These are phyloP conservation scores for Cladosporium phlei DNA, from an alignment of 2,329 filamentous ascomycete species.

Conservation along the genomic window DNA sequence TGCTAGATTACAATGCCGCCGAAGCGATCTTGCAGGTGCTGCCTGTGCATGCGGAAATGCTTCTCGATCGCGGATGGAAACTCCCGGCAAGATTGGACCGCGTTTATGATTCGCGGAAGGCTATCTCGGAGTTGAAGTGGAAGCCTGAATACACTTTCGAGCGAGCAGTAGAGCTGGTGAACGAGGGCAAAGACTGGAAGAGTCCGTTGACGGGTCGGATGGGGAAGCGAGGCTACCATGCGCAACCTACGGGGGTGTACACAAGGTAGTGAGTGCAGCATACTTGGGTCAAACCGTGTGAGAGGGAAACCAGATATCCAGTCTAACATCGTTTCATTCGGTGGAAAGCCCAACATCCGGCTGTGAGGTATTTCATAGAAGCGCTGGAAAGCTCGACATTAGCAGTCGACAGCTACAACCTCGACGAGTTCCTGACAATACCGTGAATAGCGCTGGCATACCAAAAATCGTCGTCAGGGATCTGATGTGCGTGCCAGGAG, in stretches of 20 bases:
- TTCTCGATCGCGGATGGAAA: slow-evolving; percentile 17
- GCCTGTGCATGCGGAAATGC: slow-evolving; percentile 13
- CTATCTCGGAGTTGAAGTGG: slow-evolving; percentile 16
- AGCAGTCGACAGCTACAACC: too few species aligned
- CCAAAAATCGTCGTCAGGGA: too few species aligned
- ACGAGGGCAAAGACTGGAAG: slow-evolving; percentile 15
- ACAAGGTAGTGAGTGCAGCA: too few species aligned
- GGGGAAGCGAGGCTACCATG: slow-evolving; percentile 19
- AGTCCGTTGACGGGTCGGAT: slow-evolving; percentile 15
- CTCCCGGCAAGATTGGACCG: slow-evolving; percentile 16
- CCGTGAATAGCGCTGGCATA: too few species aligned
- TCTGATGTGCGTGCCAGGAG: too few species aligned
- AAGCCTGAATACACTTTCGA: slow-evolving; percentile 17
- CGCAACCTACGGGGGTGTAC: slow-evolving; percentile 17
- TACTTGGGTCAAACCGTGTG: too few species aligned
- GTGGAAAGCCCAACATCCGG: too few species aligned
- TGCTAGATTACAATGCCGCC: slow-evolving; percentile 7
- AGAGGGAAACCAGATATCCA: too few species aligned
- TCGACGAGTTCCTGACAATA: too few species aligned
- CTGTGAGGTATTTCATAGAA: too few species aligned
- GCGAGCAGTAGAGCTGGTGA: slow-evolving; percentile 15
- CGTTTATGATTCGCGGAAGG: slow-evolving; percentile 18
- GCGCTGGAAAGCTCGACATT: too few species aligned
- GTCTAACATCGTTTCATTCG: too few species aligned
- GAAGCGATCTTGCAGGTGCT: slow-evolving; percentile 3